Evolutionary conservation across 768 basidiomycete genomes (phyloP), one percentile per base, ranked within the genome.

Genomic region (Lentinula lateritia): DNA sequence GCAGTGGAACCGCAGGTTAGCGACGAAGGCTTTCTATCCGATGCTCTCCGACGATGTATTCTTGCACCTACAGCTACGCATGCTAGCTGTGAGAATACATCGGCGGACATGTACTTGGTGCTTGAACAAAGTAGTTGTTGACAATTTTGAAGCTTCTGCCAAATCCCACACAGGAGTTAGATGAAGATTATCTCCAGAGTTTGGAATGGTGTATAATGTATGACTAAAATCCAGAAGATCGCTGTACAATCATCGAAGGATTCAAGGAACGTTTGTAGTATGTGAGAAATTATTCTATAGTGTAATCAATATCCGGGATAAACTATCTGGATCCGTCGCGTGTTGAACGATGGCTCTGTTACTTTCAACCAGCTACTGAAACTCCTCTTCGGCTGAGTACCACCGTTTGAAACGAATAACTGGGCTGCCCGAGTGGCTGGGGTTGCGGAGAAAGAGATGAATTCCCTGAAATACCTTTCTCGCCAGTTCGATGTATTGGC

Each of bases 401-500:
- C 45, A 16, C 38, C n/a, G 43, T 38, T 39, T 53, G 13, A 16
- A 52, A 36, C 28, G 13, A 43, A 12, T n/a, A 41, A 28, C 3
- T 32, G 38, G 42, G 32, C 54, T 41, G 62, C 18, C 38, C 28
- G 52, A 54, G 28, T 18, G 62, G 13, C 18, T 32, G 41, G 28
- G 55, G 48, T 18, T 42, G 64, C 66, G 10, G 71, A 72, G 58
- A 28, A 43, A 34, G 50, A 52, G 63, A 93, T 93, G 92, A 93
- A 93, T 78, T 89, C 89, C 67, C 84, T 93, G 68, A 80, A 83
- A 16, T 87, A 90, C 75, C 80, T 93, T 63, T 90, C 92, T 66
- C 87, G 88, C 70, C 88, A 91, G 72, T 86, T 92, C 79, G 90
- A 93, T 76, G 85, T 83, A 63, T 76, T 90, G 66, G 86, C 87